These are phyloP conservation scores for Pestalotiopsis sp. DNA, from an alignment of 2,329 filamentous ascomycete species.

Conservation along the genomic window DNA sequence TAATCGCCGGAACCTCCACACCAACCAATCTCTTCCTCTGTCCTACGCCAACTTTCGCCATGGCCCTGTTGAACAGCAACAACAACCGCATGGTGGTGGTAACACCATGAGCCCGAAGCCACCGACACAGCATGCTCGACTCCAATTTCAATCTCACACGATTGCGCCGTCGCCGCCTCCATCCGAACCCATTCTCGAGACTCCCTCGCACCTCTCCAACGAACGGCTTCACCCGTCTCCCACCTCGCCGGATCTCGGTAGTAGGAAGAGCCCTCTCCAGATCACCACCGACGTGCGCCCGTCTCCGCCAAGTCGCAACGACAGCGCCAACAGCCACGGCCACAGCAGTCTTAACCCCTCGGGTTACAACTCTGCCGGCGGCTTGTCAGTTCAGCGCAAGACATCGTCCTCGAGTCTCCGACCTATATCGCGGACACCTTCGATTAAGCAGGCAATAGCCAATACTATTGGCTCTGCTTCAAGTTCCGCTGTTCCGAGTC, in stretches of 20 bases:
- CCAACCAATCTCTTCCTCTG: slow-evolving; percentile 23
- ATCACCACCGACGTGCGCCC: slow-evolving; percentile 39
- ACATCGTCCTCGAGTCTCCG: slow-evolving; percentile 47
- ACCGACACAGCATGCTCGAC: slow-evolving; percentile 22
- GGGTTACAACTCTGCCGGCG: slow-evolving; percentile 22
- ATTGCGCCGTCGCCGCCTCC: slow-evolving; percentile 40
- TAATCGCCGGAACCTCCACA: slow-evolving; percentile 26
- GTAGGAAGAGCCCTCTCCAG: slow-evolving; percentile 29
- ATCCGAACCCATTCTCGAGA: slow-evolving; percentile 21
- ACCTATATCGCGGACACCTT: slow-evolving; percentile 61
- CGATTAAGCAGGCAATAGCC: slow-evolving; percentile 57
- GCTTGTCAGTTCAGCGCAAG: slow-evolving; percentile 36
- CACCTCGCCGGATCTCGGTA: slow-evolving; percentile 16
- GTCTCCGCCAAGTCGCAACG: slow-evolving; percentile 27
- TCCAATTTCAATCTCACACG: slow-evolving; percentile 39
- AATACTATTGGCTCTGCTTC: slow-evolving; percentile 58
- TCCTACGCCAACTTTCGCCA: slow-evolving; percentile 17
- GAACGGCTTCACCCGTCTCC: slow-evolving; percentile 20
- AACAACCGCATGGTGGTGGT: slow-evolving; percentile 6
- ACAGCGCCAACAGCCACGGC: slow-evolving; percentile 37
- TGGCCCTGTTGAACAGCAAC: slow-evolving; percentile 14
- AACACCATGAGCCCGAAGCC: slow-evolving; percentile 19
- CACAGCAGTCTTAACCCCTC: slow-evolving; percentile 28
- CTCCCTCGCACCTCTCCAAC: slow-evolving; percentile 15
- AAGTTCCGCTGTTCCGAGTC: slow-evolving; percentile 71